These are phyloP conservation scores for Nigrospora sphaerica DNA, from an alignment of 2,329 filamentous ascomycete genomes.

Conservation along the genomic window DNA sequence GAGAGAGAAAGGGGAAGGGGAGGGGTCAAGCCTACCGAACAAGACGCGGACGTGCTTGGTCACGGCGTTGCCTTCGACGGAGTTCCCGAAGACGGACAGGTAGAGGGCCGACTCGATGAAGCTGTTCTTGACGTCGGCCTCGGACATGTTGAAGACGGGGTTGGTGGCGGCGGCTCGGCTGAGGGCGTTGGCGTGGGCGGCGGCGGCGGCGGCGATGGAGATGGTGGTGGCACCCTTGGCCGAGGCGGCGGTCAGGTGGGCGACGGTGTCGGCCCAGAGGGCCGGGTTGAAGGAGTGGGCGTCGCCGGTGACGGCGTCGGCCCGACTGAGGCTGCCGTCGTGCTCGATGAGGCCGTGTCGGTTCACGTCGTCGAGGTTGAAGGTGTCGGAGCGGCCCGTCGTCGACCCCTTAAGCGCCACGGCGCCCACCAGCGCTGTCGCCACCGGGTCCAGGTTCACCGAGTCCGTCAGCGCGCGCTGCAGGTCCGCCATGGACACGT, in stretches of 20 bases:
- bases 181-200: not conserved
- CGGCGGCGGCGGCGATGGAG: not conserved
- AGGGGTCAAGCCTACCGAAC: not conserved
- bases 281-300: not conserved
- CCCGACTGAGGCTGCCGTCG: slow-evolving; percentile 5
- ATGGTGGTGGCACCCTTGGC: not conserved
- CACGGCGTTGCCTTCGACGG: slow-evolving; percentile 10
- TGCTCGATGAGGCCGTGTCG: slow-evolving; percentile 4
- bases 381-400: slow-evolving; percentile 33
- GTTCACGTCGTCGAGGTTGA: slow-evolving; percentile 21
- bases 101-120: slow-evolving; percentile 13
- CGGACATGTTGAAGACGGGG: not conserved
- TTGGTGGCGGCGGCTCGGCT: not conserved
- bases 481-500: slow-evolving; percentile 29
- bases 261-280: not conserved
- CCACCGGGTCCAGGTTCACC: slow-evolving; percentile 33
- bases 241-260: not conserved
- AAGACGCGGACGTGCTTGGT: not conserved
- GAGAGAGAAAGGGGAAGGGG: not conserved
- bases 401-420: slow-evolving; percentile 35
- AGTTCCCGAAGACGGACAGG: slow-evolving; percentile 12
- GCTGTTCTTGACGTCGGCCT: slow-evolving; percentile 3
- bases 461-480: slow-evolving; percentile 29
- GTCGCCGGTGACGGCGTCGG: not conserved
- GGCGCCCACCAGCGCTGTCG: slow-evolving; percentile 33